Evolutionary conservation across 257 asterid genomes (phyloP).

Genomic region (Echites panduratus): DNA sequence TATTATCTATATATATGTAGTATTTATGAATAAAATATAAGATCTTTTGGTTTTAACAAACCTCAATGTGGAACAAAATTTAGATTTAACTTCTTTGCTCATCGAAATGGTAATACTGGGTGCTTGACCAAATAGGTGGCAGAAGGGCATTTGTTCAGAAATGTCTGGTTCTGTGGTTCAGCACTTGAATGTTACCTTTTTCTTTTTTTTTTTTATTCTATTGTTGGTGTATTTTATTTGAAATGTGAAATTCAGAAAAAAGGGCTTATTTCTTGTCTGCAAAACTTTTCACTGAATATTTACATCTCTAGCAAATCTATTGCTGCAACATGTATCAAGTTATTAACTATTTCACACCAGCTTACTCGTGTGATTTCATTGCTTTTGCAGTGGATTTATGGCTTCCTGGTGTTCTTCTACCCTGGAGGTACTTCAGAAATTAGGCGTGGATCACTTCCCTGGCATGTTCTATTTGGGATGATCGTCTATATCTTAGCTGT

Average conservation of each 20-base stretch:
- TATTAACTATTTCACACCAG: neutral
- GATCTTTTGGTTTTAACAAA: no score
- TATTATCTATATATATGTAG: no score
- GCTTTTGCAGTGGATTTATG: slow-evolving; percentile 77
- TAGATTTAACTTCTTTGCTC: neutral
- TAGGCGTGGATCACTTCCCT: slow-evolving; percentile 75
- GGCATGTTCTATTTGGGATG: slow-evolving; percentile 78
- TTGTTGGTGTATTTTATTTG: neutral
- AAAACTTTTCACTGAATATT: neutral
- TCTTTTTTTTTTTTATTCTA: neutral
- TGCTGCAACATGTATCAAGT: neutral
- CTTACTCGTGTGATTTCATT: neutral
- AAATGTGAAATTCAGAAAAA: neutral
- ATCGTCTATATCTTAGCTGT: slow-evolving; percentile 60
- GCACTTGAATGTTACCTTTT: neutral
- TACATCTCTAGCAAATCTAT: neutral
- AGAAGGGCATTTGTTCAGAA: neutral
- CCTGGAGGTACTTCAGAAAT: slow-evolving; percentile 73
- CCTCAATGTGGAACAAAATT: neutral
- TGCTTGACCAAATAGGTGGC: neutral
- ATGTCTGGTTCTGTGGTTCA: neutral
- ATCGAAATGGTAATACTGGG: neutral
- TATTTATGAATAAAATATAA: no score
- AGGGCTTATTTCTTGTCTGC: neutral
- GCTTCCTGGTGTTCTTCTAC: slow-evolving; percentile 79